Evolutionary conservation across 2,329 filamentous ascomycete species (phyloP), one percentile per base, ranked within the genome.

Genomic region (Hysterium pulicare): DNA sequence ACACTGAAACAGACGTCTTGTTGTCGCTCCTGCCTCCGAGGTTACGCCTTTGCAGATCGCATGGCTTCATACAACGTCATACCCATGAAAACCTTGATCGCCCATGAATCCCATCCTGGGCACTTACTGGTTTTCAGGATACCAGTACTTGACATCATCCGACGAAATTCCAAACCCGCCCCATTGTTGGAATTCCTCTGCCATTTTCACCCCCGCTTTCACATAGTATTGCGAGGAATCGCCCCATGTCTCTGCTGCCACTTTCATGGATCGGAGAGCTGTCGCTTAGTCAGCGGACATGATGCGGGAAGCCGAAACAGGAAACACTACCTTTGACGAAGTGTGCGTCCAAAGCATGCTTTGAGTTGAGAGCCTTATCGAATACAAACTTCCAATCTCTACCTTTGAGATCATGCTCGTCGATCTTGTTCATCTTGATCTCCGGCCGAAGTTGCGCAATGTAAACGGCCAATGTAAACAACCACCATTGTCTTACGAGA

Each of bases 401-500:
- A 1, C 74, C 78, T 30, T 78, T 75, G n/a, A 81, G 55, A 33
- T 88, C 80, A 32, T 76, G 73, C 0, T 74, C 62, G 4, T 75
- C 72, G 44, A 93, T 76, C 21, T 77, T 74, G 43, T 84, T 78
- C n/a, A 79, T 70, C 41, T 86, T 77, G 43, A 95, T 81, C 44
- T 75, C 71, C 1, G 90, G 93, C 16, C 91, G 77, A 20, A 85
- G 70, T 57, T 87, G 84, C 2, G 82, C 71, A 40, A 95, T 80
- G 61, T 93, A 97, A 9, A 90, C 78, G 0, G 82, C 79, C 32
- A 96, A 66, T 0, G 85, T 81, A 32, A 95, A 78, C 4, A 98
- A 71, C 87, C 89, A 95, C 90, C 93, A 97, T 63, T 95, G 83
- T 30, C 86, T 76, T 7, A 97, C 75, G 4, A 98, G 71, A 17